These are phyloP conservation scores for Apiospora koreana DNA, from an alignment of 2,329 filamentous ascomycete genomes.

Conservation along the genomic window DNA sequence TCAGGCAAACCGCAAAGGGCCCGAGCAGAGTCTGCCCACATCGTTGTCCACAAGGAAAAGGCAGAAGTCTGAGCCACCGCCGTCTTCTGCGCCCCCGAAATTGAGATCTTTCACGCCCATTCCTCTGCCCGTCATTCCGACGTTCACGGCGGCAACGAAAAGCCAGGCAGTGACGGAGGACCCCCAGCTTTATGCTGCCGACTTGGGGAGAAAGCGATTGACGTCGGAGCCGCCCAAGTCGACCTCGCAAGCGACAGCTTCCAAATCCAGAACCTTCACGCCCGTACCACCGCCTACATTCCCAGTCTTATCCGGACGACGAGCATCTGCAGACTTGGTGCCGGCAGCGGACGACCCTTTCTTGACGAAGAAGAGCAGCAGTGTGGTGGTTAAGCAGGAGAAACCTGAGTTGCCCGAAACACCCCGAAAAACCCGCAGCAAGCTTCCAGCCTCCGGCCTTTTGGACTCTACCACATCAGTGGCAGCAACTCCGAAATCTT, in stretches of 20 bases:
- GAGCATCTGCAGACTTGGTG: background rate
- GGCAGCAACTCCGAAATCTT: background rate
- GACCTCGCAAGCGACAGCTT: background rate
- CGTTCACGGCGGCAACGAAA: background rate
- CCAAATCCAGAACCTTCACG: background rate
- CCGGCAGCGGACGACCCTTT: background rate
- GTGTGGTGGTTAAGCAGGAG: background rate
- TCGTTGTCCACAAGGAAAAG: background rate
- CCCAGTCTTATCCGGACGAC: background rate
- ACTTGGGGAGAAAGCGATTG: background rate
- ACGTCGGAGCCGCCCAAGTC: background rate
- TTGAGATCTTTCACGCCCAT: background rate
- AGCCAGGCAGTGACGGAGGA: background rate
- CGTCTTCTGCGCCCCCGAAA: background rate
- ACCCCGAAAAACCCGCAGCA: background rate
- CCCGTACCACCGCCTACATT: background rate
- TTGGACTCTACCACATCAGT: background rate
- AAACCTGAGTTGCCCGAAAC: background rate
- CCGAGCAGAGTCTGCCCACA: background rate
- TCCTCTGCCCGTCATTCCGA: background rate
- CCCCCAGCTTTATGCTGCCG: background rate
- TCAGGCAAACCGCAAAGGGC: background rate
- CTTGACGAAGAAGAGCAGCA: background rate
- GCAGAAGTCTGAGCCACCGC: background rate
- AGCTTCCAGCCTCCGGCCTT: background rate